Conservation (phyloP, 352 stramenopile species). For the Salisapilia sapeloensis region DNA sequence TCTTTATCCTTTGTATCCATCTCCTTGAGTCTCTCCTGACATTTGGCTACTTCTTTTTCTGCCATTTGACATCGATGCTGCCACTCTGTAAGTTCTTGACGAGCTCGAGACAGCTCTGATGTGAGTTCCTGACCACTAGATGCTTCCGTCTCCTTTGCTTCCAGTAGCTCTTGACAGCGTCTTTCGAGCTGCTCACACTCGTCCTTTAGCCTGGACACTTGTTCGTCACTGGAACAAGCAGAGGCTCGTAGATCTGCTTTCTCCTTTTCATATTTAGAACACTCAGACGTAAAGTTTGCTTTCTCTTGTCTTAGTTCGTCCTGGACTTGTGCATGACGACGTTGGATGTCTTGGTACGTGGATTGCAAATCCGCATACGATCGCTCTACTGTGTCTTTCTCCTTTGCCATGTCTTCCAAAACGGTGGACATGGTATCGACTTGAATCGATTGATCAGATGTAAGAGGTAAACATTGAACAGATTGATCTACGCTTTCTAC, state of each 20-base stretch:
- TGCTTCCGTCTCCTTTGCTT: conserved; percentile 16
- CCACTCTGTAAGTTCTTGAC: conserved; percentile 8
- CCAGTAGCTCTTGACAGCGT: conserved; percentile 10
- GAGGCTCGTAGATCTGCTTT: conserved; percentile 22
- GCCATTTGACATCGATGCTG: too few species aligned
- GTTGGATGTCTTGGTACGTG: conserved; percentile 18
- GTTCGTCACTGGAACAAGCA: conserved; percentile 16
- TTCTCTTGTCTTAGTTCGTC: conserved; percentile 27
- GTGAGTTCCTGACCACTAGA: conserved; percentile 7
- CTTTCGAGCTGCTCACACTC: conserved; percentile 26
- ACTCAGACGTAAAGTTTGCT: conserved; percentile 25
- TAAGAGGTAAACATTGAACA: too few species aligned
- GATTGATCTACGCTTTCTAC: too few species aligned
- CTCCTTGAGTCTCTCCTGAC: conserved; percentile 9
- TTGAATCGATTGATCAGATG: background rate
- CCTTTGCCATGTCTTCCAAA: conserved; percentile 2
- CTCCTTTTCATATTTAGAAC: conserved; percentile 42
- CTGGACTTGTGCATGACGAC: conserved; percentile 18
- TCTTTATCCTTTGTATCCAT: conserved; percentile 14
- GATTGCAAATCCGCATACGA: conserved; percentile 19
- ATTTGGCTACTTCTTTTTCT: conserved; percentile 15
- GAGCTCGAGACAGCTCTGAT: conserved; percentile 8
- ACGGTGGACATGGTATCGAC: background rate
- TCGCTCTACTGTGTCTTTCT: conserved; percentile 8
- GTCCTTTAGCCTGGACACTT: conserved; percentile 6